Conservation (phyloP, 768 basidiomycete genomes). For the Termitomyces sp. region DNA sequence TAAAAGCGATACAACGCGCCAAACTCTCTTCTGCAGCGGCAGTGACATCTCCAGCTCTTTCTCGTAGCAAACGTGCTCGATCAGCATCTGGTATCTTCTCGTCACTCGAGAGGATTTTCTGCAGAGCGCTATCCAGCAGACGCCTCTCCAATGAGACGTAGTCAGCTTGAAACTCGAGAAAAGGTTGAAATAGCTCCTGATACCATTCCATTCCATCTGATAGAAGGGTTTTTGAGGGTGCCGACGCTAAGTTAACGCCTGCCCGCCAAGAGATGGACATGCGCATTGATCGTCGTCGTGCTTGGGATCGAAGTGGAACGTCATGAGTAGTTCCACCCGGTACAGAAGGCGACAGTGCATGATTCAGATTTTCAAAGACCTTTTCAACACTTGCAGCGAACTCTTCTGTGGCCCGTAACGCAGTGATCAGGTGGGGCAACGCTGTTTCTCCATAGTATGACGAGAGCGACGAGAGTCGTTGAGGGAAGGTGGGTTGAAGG, state of each 20-base stretch:
- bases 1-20: conserved; percentile 69
- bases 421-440: conserved; percentile 65
- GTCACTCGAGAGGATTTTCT: conserved; percentile 40
- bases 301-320: conserved; percentile 19
- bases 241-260: conserved; percentile 28
- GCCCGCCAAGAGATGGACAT: conserved; percentile 64
- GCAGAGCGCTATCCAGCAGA: conserved; percentile 55
- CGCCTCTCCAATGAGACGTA: conserved; percentile 77
- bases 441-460: conserved; percentile 57
- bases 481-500: conserved; percentile 76
- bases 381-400: conserved; percentile 72
- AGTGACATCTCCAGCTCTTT: conserved; percentile 72
- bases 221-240: conserved; percentile 17
- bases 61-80: conserved; percentile 63
- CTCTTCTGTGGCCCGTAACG: conserved; percentile 74
- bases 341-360: conserved; percentile 21
- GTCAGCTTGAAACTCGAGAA: conserved; percentile 85
- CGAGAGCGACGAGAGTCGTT: conserved; percentile 70
- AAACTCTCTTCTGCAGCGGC: conserved; percentile 77
- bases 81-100: conserved; percentile 36
- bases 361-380: conserved; percentile 68
- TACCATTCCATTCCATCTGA: conserved; percentile 72
- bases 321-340: conserved; percentile 17
- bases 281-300: conserved; percentile 52
- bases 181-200: conserved; percentile 88